phyloP scores from a whole-genome alignment of 257 asterid genomes.

The Solanum lignicaule region DNA sequence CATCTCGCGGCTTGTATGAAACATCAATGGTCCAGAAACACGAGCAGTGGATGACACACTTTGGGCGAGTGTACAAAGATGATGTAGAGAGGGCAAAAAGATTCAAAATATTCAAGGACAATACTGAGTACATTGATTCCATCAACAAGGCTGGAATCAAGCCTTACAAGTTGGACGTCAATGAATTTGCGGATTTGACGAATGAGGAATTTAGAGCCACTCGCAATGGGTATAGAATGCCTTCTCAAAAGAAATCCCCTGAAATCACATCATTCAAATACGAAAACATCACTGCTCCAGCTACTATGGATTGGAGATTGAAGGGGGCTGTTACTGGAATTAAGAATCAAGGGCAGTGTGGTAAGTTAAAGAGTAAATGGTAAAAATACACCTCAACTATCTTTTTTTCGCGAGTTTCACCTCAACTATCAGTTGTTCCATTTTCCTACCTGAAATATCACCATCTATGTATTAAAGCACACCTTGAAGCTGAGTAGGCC shows the following conservation, averaged over 20 bases:
- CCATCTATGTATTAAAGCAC: no score
- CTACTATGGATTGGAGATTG: neutral
- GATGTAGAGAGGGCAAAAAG: neutral
- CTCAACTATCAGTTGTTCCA: no score
- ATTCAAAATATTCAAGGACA: neutral
- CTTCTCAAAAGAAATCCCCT: neutral
- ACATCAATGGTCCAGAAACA: neutral
- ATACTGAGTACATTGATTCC: neutral
- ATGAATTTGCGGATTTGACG: neutral
- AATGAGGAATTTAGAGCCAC: neutral
- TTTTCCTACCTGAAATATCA: no score
- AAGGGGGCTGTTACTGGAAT: neutral
- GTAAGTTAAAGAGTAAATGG: neutral
- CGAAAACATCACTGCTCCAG: neutral
- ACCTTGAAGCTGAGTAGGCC: no score
- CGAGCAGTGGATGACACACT: neutral
- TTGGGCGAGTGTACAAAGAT: neutral
- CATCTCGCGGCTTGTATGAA: neutral
- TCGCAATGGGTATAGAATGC: neutral
- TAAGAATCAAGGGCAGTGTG: neutral
- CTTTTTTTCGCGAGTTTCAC: no score
- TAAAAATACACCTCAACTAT: no score
- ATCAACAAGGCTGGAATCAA: neutral
- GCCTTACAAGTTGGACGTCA: neutral
- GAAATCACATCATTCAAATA: neutral